A percentile compares a stretch with the other conserved stretches of the same genome.
Conservation (phyloP, 2,329 filamentous ascomycete species). For the Xylariaceae sp. region DNA sequence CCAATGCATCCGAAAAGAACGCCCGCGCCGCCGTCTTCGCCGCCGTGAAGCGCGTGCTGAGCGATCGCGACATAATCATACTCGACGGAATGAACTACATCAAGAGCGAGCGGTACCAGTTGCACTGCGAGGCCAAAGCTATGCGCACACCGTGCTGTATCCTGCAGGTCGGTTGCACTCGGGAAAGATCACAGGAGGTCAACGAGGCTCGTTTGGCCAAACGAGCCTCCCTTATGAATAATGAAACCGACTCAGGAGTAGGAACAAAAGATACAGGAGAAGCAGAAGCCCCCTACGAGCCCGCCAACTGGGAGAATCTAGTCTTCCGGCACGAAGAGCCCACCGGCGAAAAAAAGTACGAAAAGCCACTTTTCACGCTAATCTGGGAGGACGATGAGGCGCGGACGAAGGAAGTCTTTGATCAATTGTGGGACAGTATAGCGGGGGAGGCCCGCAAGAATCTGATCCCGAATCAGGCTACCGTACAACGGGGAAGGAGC, state of each 20-base stretch:
- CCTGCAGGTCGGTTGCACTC: constrained; percentile 58
- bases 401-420: constrained; percentile 53
- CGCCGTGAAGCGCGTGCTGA: constrained; percentile 72
- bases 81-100: constrained; percentile 83
- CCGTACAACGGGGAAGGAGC: constrained; percentile 60
- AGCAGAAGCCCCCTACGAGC: constrained; percentile 48
- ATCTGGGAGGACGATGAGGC: constrained; percentile 69
- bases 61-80: constrained; percentile 70
- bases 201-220: constrained; percentile 58
- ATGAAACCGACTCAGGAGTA: constrained; percentile 5
- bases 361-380: constrained; percentile 76
- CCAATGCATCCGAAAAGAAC: constrained; percentile 75
- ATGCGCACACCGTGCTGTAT: constrained; percentile 71
- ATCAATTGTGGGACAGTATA: constrained; percentile 71
- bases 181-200: constrained; percentile 49
- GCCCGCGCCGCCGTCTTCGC: constrained; percentile 72
- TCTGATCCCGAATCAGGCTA: constrained; percentile 71
- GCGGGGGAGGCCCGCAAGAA: constrained; percentile 59
- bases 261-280: constrained; percentile 21
- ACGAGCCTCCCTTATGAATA: constrained; percentile 21
- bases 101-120: constrained; percentile 83
- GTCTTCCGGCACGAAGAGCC: constrained; percentile 83
- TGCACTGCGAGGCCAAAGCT: constrained; percentile 81
- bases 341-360: constrained; percentile 80
- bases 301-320: constrained; percentile 69